Evolutionary conservation across 2,329 filamentous ascomycete genomes (phyloP), one percentile per base, ranked within the genome.

Genomic region (Neonectria hederae): DNA sequence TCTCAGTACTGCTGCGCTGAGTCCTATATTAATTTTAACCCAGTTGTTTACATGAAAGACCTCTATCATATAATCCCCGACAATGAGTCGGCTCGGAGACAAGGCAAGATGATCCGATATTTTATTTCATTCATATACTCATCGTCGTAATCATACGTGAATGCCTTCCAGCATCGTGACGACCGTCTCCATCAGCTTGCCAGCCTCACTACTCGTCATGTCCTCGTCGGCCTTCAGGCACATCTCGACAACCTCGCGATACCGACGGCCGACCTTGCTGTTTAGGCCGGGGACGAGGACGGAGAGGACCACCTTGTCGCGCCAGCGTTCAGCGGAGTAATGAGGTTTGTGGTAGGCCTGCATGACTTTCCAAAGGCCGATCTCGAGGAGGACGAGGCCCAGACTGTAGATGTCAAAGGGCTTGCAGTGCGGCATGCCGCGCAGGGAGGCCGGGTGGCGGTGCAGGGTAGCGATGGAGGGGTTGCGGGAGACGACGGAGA

Each of bases 331-430:
- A 2, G 78, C 76, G 5, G 79, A 79, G 65, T 83, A 83, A 63
- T 81, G 79, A 19, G 77, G 71, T 68, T 79, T 81, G 68, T 81
- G 75, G 56, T 79, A 82, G 1, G 74, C 72, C 67, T 80, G 77
- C 10, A 83, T 69, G 38, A 76, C 72, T 69, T 82, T 81, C 81
- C 83, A 84, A n/a, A 83, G 72, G 2, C 83, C 82, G 46, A 86
- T 82, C 74, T 86, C 84, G 6, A 85, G 77, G 8, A 86, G 76
- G 2, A 86, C 75, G 5, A 85, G 77, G 1, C 84, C 84, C 3
- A 87, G 75, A 60, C 80, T 83, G 74, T 87, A 87, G 7, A 87
- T 74, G 68, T 88, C 86, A 65, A 82, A 84, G 30, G 77, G 76
- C 65, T 86, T 86, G 69, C 79, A 78, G 72, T 81, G 84, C 4